phyloP scores from a whole-genome alignment of 148 eudicot genomes.

The Nyssa sinensis region DNA sequence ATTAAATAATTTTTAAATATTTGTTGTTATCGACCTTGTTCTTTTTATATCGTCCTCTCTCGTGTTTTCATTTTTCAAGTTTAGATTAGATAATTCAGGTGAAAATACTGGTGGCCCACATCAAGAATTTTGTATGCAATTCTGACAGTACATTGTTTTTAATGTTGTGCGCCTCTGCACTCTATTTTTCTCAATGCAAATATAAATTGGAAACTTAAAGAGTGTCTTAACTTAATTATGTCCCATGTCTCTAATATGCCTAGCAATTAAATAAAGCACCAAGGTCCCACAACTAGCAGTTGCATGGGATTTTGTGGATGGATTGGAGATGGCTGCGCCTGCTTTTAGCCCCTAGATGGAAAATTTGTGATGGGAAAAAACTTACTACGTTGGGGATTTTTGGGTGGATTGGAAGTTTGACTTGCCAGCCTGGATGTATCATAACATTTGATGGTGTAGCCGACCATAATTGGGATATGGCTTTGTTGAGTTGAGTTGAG shows the following conservation, averaged over 20 bases:
- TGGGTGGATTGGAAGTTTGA: too few species aligned
- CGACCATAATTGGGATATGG: too few species aligned
- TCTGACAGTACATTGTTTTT: background rate
- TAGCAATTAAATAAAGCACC: background rate
- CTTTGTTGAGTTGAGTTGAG: too few species aligned
- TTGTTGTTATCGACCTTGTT: background rate
- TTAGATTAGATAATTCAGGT: constrained; percentile 10
- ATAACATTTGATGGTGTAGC: too few species aligned
- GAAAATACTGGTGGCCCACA: background rate
- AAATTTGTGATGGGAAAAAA: too few species aligned
- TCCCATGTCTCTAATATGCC: background rate
- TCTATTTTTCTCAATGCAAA: background rate
- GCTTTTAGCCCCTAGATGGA: too few species aligned
- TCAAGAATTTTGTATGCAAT: too few species aligned
- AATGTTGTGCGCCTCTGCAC: background rate
- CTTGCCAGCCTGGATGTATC: too few species aligned
- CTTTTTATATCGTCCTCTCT: background rate
- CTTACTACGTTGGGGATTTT: too few species aligned
- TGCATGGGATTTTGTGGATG: background rate
- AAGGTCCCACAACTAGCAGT: background rate
- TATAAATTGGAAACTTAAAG: background rate
- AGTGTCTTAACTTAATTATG: background rate
- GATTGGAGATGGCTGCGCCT: too few species aligned
- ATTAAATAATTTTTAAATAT: too few species aligned
- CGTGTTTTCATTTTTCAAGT: background rate